These are phyloP conservation scores for Aegilops speltoides DNA, from an alignment of 176 grass and related monocot genomes.

Conservation along the genomic window DNA sequence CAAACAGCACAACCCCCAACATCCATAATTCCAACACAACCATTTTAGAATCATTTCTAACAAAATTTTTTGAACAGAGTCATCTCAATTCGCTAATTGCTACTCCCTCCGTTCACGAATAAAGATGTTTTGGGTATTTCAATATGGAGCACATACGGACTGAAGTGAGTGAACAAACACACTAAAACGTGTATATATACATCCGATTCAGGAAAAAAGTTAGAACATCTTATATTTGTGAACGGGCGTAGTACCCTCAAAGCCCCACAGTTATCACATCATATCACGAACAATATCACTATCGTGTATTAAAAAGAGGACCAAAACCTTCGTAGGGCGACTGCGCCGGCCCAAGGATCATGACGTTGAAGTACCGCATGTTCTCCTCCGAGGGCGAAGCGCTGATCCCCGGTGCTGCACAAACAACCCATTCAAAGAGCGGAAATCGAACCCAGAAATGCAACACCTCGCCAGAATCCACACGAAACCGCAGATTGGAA, in stretches of 20 bases:
- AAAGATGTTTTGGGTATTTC: no score
- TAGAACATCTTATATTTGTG: no score
- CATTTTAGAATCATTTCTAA: slow-evolving; percentile 1
- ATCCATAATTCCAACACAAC: slow-evolving; percentile 4
- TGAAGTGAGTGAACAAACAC: no score
- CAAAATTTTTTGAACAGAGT: background rate
- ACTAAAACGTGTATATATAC: no score
- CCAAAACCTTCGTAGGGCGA: slow-evolving; percentile 72
- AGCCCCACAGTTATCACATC: background rate
- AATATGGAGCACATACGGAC: no score
- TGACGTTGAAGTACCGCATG: slow-evolving; percentile 99
- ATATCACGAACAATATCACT: background rate
- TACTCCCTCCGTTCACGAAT: background rate
- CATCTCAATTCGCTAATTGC: background rate
- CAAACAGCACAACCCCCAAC: background rate
- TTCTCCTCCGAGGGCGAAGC: slow-evolving; percentile 96
- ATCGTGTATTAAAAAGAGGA: background rate
- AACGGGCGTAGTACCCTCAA: background rate
- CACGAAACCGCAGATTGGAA: background rate
- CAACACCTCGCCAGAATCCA: slow-evolving; percentile 17
- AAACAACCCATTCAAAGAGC: slow-evolving; percentile 20
- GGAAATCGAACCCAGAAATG: background rate
- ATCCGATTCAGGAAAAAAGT: no score
- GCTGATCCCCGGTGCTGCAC: slow-evolving; percentile 91
- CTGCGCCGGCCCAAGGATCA: slow-evolving; percentile 90